Conservation (phyloP, 768 basidiomycete genomes). For the Kwoniella bestiolae region DNA sequence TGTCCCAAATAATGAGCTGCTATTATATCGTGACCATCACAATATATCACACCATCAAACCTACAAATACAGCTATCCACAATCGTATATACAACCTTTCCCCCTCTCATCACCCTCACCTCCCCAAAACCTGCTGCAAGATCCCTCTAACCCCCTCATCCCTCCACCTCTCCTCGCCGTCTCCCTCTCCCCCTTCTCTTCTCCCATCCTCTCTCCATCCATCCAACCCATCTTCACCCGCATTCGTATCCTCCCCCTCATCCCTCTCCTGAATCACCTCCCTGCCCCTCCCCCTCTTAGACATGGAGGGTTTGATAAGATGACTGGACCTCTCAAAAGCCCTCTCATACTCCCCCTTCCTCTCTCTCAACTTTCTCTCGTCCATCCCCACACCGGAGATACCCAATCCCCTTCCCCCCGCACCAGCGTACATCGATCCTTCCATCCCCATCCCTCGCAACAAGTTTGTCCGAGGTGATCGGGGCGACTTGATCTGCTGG, state of each 20-base stretch:
- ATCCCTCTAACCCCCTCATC: conserved; percentile 85
- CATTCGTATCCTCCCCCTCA: conserved; percentile 63
- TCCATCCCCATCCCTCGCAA: conserved; percentile 2
- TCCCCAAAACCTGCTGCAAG: conserved; percentile 77
- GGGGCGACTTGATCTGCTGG: conserved; percentile 58
- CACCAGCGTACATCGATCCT: conserved; percentile 52
- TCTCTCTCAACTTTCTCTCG: conserved; percentile 33
- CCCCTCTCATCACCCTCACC: background rate
- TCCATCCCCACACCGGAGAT: conserved; percentile 24
- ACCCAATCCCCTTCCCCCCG: conserved; percentile 3
- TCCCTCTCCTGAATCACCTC: conserved; percentile 35
- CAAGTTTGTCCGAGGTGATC: conserved; percentile 47
- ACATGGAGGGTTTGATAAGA: conserved; percentile 12
- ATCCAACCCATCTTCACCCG: conserved; percentile 46
- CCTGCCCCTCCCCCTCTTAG: conserved; percentile 10
- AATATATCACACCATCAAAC: too few relatives aligned
- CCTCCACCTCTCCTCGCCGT: conserved; percentile 66
- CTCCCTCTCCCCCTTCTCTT: conserved; percentile 60
- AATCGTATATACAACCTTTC: too few relatives aligned
- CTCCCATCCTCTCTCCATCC: conserved; percentile 52
- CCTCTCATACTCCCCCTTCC: conserved; percentile 45
- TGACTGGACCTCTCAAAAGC: conserved; percentile 46
- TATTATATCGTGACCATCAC: too few relatives aligned
- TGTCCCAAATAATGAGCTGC: too few relatives aligned
- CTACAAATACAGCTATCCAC: too few relatives aligned